Conservation (phyloP, 345 rosid genomes). For the Corchorus capsularis region DNA sequence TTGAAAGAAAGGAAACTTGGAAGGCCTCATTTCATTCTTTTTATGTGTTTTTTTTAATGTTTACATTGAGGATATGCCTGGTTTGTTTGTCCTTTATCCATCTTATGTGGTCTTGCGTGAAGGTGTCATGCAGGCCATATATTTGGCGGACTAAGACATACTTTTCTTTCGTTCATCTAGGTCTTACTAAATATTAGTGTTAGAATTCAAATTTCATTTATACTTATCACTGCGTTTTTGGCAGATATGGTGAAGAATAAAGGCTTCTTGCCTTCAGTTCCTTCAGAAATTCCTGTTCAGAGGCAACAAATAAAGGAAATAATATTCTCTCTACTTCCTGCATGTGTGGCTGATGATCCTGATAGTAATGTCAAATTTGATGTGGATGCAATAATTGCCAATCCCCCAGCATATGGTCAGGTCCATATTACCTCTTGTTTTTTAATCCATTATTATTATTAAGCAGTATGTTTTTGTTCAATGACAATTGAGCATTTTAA, state of each 20-base stretch:
- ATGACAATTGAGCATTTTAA: constrained; percentile 5
- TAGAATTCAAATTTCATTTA: not conserved
- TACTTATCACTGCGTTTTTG: constrained; percentile 20
- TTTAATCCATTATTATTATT: not conserved
- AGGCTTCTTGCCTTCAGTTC: constrained; percentile 98
- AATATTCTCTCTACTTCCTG: constrained; percentile 81
- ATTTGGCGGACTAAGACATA: not conserved
- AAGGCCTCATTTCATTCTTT: not conserved
- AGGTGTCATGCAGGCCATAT: not conserved
- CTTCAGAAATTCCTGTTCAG: constrained; percentile 92
- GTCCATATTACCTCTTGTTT: constrained; percentile 18
- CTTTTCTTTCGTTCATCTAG: not conserved
- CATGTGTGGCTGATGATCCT: constrained; percentile 81
- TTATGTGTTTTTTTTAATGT: not conserved
- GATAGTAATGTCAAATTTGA: constrained; percentile 76
- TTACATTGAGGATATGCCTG: not conserved
- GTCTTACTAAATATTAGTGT: not conserved
- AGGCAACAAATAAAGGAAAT: constrained; percentile 87
- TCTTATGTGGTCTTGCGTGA: not conserved
- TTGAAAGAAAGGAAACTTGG: not conserved
- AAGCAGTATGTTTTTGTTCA: not conserved
- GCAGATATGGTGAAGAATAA: constrained; percentile 99
- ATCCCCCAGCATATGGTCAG: constrained; percentile 98
- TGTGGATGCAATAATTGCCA: constrained; percentile 98
- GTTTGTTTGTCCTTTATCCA: not conserved